Conservation (phyloP, 805 yeast species). For the Pichia thaimueangensis region DNA sequence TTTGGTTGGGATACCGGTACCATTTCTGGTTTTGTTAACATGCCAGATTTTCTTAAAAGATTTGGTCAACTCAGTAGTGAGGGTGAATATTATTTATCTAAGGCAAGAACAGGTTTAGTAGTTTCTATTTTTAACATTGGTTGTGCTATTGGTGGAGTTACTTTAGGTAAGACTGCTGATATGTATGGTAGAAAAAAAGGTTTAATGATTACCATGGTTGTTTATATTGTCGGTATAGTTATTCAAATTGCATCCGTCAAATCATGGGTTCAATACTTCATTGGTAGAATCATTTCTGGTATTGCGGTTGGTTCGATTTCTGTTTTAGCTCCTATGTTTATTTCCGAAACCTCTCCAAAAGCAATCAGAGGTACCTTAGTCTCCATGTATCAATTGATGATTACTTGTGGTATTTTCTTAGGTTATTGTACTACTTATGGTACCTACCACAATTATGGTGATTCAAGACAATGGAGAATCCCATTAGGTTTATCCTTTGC, state of each 20-base stretch:
- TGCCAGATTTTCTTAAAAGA: constrained; percentile 47
- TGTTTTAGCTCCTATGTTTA: constrained; percentile 50
- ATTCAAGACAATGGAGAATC: constrained; percentile 60
- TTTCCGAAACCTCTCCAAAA: constrained; percentile 66
- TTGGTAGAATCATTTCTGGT: constrained; percentile 57
- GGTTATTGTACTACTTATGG: constrained; percentile 67
- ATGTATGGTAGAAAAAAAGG: constrained; percentile 54
- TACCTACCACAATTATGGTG: constrained; percentile 42
- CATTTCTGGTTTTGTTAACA: constrained; percentile 62
- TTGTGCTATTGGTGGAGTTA: constrained; percentile 67
- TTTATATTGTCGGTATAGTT: constrained; percentile 55
- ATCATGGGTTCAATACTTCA: constrained; percentile 57
- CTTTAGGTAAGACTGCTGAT: constrained; percentile 53
- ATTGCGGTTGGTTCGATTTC: constrained; percentile 50
- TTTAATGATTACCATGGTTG: constrained; percentile 44
- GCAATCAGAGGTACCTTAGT: constrained; percentile 66
- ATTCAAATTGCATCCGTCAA: constrained; percentile 51
- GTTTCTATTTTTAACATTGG: constrained; percentile 68
- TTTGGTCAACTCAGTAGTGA: constrained; percentile 41
- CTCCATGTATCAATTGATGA: constrained; percentile 62
- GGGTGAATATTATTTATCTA: constrained; percentile 42
- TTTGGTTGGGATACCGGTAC: constrained; percentile 81
- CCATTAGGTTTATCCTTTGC: constrained; percentile 48
- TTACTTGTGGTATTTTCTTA: constrained; percentile 63
- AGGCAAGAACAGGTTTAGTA: constrained; percentile 52